Evolutionary conservation across 371 early-diverging fungal species (phyloP).

Genomic region (Mortierella sp.): DNA sequence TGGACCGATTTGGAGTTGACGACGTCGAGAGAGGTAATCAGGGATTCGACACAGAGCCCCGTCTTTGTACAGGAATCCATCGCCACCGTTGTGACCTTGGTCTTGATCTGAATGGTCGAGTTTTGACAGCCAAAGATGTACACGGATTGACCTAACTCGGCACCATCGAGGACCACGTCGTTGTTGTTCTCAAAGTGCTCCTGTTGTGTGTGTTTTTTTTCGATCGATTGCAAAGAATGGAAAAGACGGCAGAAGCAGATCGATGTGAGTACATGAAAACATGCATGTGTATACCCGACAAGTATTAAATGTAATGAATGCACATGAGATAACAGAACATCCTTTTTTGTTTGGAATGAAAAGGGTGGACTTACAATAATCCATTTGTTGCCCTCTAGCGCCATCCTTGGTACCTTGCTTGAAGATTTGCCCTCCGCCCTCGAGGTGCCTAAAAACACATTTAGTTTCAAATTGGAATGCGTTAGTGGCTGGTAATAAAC

Average conservation of each 20-base stretch:
- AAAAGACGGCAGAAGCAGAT: not conserved
- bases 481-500: not conserved
- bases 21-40: conserved; percentile 88
- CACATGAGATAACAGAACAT: not conserved
- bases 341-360: not conserved
- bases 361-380: conserved; percentile 66
- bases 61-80: conserved; percentile 89
- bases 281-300: not conserved
- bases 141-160: conserved; percentile 90
- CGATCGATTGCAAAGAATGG: not conserved
- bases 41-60: conserved; percentile 87
- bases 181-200: conserved; percentile 86
- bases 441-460: conserved; percentile 39
- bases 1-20: conserved; percentile 93
- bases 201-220: conserved; percentile 25
- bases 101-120: conserved; percentile 90
- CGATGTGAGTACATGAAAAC: not conserved
- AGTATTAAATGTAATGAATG: not conserved
- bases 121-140: conserved; percentile 94
- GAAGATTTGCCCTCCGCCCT: conserved; percentile 31
- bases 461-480: not conserved
- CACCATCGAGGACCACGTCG: conserved; percentile 82
- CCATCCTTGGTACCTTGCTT: conserved; percentile 80
- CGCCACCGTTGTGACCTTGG: conserved; percentile 93
- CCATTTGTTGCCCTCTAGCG: conserved; percentile 95